These are phyloP conservation scores for Mycena leptocephala DNA, from an alignment of 768 basidiomycete genomes.

Conservation along the genomic window DNA sequence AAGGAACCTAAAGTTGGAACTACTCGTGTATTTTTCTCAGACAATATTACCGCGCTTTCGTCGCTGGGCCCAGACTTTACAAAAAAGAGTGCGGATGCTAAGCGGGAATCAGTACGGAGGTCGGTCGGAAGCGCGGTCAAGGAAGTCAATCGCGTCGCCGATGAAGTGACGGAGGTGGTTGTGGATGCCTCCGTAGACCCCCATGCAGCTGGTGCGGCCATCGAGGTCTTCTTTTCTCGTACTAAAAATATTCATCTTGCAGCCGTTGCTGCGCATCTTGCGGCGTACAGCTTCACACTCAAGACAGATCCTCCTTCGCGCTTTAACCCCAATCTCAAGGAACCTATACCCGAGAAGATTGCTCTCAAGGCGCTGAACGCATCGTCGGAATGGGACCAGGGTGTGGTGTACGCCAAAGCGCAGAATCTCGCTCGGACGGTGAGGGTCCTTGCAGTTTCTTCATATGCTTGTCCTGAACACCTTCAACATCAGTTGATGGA, in stretches of 20 bases:
- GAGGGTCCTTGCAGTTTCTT: conserved; percentile 37
- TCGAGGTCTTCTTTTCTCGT: conserved; percentile 16
- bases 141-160: conserved; percentile 70
- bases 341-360: conserved; percentile 67
- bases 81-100: conserved; percentile 60
- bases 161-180: conserved; percentile 73
- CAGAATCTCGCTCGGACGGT: conserved; percentile 89
- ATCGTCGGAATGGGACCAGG: conserved; percentile 80
- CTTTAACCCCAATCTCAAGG: conserved; percentile 74
- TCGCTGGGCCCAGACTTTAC: conserved; percentile 73
- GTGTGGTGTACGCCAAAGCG: conserved; percentile 80
- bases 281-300: conserved; percentile 82
- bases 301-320: conserved; percentile 81
- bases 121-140: conserved; percentile 84
- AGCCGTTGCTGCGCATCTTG: conserved; percentile 88
- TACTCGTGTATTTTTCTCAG: conserved; percentile 72
- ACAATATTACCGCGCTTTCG: conserved; percentile 67
- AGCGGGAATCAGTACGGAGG: conserved; percentile 79
- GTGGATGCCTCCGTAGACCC: conserved; percentile 80
- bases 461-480: background rate
- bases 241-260: conserved; percentile 21
- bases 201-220: conserved; percentile 80
- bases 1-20: conserved; percentile 75
- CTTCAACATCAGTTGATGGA: conserved; percentile 80
- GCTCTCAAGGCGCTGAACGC: conserved; percentile 61